These are phyloP conservation scores for Suaeda aralocaspica DNA, from an alignment of 148 eudicot genomes.

Conservation along the genomic window DNA sequence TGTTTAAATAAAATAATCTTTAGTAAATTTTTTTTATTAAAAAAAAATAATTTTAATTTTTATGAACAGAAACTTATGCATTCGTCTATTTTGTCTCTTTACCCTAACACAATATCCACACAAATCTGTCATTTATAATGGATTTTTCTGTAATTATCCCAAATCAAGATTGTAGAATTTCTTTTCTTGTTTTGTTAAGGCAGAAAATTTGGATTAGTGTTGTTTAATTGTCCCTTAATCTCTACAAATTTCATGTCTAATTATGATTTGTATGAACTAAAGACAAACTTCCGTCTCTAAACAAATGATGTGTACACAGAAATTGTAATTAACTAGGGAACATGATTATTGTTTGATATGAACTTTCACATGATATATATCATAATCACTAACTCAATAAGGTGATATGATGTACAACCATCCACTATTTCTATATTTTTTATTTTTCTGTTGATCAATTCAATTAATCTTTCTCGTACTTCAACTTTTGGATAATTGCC, in stretches of 20 bases:
- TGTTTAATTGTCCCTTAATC: constrained; percentile 8
- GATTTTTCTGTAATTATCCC: constrained; percentile 14
- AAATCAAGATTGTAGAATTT: background rate
- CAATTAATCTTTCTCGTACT: background rate
- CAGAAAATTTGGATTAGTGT: constrained; percentile 8
- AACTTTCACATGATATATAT: constrained; percentile 16
- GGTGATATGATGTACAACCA: background rate
- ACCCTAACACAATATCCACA: constrained; percentile 2
- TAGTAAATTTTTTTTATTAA: too few relatives aligned
- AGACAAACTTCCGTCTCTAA: constrained; percentile 19
- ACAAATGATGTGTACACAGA: background rate
- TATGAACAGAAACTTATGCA: too few relatives aligned
- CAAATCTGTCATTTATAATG: constrained; percentile 17
- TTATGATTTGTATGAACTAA: background rate
- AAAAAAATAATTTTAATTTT: too few relatives aligned
- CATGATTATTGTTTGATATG: constrained; percentile 19
- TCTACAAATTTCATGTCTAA: too few relatives aligned
- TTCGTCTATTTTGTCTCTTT: too few relatives aligned
- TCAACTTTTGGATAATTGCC: background rate
- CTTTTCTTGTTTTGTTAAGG: constrained; percentile 8
- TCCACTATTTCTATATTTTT: background rate
- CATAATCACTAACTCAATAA: background rate
- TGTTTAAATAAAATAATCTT: too few relatives aligned
- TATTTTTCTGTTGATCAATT: background rate
- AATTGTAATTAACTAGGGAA: constrained; percentile 13